phyloP scores from a whole-genome alignment of 805 yeast species.

The Clavispora asparagi region DNA sequence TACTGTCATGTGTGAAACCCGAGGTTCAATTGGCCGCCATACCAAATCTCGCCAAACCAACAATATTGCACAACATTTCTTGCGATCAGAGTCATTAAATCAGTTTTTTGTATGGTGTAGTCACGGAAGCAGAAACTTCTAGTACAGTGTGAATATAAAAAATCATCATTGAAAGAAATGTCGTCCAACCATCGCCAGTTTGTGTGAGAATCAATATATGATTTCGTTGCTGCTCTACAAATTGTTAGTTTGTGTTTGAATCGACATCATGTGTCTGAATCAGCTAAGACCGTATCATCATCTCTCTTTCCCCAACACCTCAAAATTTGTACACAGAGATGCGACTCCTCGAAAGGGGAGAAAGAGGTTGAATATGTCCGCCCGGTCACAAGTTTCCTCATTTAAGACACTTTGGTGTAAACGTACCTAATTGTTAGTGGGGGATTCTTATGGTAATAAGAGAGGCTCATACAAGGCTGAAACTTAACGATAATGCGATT shows the following conservation, averaged over 20 bases:
- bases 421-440: conserved; percentile 17
- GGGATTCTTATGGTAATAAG: neutral
- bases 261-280: conserved; percentile 6
- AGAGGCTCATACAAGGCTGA: conserved; percentile 57
- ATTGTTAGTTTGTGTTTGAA: conserved; percentile 3
- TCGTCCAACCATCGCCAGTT: conserved; percentile 1
- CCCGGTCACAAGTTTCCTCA: conserved; percentile 49
- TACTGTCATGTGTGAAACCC: neutral
- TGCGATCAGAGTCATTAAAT: conserved; percentile 45
- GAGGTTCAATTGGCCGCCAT: neutral
- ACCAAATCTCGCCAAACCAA: neutral
- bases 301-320: conserved; percentile 40
- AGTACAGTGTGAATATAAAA: conserved; percentile 50
- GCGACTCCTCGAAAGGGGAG: conserved; percentile 45
- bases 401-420: conserved; percentile 11
- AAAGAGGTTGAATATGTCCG: conserved; percentile 39
- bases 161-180: conserved; percentile 35
- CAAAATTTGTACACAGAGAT: conserved; percentile 49
- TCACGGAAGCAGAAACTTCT: conserved; percentile 34
- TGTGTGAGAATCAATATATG: conserved; percentile 18
- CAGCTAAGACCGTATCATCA: conserved; percentile 51
- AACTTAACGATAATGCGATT: conserved; percentile 53
- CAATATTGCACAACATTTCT: conserved; percentile 2
- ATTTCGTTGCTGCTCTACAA: conserved; percentile 1
- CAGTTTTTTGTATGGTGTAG: conserved; percentile 35